Percentiles rank a stretch among this genome's conserved stretches.
Conservation (phyloP, 2,329 filamentous ascomycete genomes). For the Pseudocercospora crystallina region DNA sequence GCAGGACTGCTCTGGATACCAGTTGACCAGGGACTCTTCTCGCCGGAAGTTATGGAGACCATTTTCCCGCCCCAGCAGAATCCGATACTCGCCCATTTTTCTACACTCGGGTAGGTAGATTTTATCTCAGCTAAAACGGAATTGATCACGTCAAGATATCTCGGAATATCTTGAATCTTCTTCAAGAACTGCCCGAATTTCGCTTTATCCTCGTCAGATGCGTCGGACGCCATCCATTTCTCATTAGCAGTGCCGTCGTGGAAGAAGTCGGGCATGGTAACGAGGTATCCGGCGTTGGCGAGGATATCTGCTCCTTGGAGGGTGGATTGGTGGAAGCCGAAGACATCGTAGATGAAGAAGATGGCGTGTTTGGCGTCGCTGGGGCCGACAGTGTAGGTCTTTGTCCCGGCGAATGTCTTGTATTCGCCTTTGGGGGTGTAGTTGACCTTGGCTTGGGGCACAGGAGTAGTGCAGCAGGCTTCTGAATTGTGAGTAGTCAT, state of each 20-base stretch:
- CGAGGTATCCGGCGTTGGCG: constrained; percentile 33
- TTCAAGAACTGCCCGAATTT: constrained; percentile 8
- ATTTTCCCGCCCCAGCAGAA: constrained; percentile 20
- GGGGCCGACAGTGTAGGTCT: constrained; percentile 11
- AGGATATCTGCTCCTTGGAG: constrained; percentile 37
- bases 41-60: constrained; percentile 11
- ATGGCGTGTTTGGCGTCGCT: constrained; percentile 25
- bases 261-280: constrained; percentile 38
- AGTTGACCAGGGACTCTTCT: constrained; percentile 2
- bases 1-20: constrained; percentile 13
- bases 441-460: neutral
- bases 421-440: constrained; percentile 15
- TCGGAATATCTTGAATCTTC: constrained; percentile 4
- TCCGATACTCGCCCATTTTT: constrained; percentile 12
- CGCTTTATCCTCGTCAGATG: constrained; percentile 3
- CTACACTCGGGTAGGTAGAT: constrained; percentile 2
- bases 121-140: neutral
- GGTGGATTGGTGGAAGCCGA: constrained; percentile 35
- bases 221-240: constrained; percentile 8
- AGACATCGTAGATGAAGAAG: constrained; percentile 37
- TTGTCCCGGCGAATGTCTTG: constrained; percentile 4
- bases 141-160: constrained; percentile 1
- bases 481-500: constrained; percentile 7
- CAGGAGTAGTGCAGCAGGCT: constrained; percentile 13
- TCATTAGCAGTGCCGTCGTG: constrained; percentile 30